Evolutionary conservation across 129 eudicot genomes (phyloP).

Genomic region (Cynara cardunculus): DNA sequence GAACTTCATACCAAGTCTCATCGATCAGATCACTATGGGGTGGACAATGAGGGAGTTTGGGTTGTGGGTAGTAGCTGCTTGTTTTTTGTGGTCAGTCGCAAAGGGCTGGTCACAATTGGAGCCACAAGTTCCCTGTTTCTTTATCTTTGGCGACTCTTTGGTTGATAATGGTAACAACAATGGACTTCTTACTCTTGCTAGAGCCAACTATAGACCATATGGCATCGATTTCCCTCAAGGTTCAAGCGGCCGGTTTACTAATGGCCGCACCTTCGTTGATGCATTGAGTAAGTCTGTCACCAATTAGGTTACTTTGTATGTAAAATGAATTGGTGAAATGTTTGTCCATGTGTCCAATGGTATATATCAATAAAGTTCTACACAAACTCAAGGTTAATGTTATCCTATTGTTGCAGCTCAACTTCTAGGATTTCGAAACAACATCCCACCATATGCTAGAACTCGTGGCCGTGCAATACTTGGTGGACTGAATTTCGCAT

Average conservation of each 20-base stretch:
- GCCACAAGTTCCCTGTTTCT: conserved; percentile 71
- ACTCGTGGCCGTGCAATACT: conserved; percentile 64
- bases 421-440: conserved; percentile 66
- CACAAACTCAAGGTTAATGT: background rate
- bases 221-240: conserved; percentile 86
- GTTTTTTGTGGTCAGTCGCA: conserved; percentile 5
- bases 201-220: conserved; percentile 82
- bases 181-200: conserved; percentile 59
- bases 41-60: conserved; percentile 2
- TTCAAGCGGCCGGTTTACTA: conserved; percentile 74
- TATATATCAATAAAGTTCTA: background rate
- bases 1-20: background rate
- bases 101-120: conserved; percentile 13
- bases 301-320: background rate
- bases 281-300: conserved; percentile 46
- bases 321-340: background rate
- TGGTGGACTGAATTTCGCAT: conserved; percentile 64
- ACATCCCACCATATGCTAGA: conserved; percentile 68
- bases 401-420: conserved; percentile 51
- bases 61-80: conserved; percentile 15
- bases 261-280: conserved; percentile 86
- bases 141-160: conserved; percentile 81
- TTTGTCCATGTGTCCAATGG: background rate
- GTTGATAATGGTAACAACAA: conserved; percentile 95
- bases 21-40: background rate